A percentile compares a stretch with the other conserved stretches of the same genome.
These are phyloP conservation scores for Tephrocybe sp. DNA, from an alignment of 768 basidiomycete species.

Conservation along the genomic window DNA sequence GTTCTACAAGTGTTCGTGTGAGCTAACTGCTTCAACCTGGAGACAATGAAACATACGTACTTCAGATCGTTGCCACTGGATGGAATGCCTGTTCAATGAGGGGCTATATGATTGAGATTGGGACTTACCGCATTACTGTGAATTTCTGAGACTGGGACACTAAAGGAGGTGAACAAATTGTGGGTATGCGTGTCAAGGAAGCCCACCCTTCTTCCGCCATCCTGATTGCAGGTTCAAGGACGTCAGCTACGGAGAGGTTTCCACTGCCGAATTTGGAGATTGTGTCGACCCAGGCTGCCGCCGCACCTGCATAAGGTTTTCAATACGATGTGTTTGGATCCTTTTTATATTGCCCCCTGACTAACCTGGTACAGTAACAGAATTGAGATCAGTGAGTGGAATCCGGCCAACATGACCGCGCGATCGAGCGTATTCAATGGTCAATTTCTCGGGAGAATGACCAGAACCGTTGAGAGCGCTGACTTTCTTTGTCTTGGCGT, in stretches of 20 bases:
- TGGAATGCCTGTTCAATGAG: neutral
- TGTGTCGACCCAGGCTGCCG: constrained; percentile 93
- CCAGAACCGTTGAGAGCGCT: constrained; percentile 94
- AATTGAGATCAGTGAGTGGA: constrained; percentile 78
- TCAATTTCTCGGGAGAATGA: constrained; percentile 75
- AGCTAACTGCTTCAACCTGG: no score
- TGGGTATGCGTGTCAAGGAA: neutral
- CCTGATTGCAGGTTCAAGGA: constrained; percentile 85
- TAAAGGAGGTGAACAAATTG: constrained; percentile 23
- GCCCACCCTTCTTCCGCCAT: constrained; percentile 87
- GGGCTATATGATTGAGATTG: constrained; percentile 3
- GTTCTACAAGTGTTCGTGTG: constrained; percentile 29
- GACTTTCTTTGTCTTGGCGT: constrained; percentile 77
- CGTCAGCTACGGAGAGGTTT: constrained; percentile 56
- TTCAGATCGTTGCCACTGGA: constrained; percentile 59
- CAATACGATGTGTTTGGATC: neutral
- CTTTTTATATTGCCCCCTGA: no score
- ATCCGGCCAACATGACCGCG: constrained; percentile 75
- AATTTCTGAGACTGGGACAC: constrained; percentile 86
- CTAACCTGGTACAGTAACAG: constrained; percentile 87
- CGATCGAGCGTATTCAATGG: constrained; percentile 65
- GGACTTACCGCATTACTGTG: constrained; percentile 53
- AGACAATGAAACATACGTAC: no score
- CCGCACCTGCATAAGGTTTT: constrained; percentile 57
- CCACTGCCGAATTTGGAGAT: constrained; percentile 81